phyloP scores from a whole-genome alignment of 2,329 filamentous ascomycete species.

The Daldinia sp. region DNA sequence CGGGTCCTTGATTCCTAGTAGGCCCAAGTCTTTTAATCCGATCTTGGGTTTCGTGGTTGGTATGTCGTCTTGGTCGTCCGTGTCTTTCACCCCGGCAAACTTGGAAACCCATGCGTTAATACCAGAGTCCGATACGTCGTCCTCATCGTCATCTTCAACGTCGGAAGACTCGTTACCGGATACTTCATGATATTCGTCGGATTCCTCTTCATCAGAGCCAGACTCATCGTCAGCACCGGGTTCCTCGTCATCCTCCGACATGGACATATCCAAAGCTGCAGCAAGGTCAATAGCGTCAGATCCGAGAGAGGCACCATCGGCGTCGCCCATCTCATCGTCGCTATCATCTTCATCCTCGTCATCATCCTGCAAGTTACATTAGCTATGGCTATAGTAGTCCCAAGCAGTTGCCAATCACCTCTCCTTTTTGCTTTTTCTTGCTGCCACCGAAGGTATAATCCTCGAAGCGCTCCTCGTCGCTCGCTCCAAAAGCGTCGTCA shows the following conservation, averaged over 20 bases:
- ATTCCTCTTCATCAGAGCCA: conserved; percentile 54
- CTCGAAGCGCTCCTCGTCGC: conserved; percentile 85
- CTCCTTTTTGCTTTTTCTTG: conserved; percentile 47
- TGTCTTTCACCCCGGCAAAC: conserved; percentile 70
- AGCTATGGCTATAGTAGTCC: conserved; percentile 18
- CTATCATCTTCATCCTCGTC: conserved; percentile 65
- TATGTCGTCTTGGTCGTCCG: conserved; percentile 59
- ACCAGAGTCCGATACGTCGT: conserved; percentile 60
- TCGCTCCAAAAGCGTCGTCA: conserved; percentile 86
- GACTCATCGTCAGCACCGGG: conserved; percentile 59
- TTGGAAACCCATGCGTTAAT: conserved; percentile 64
- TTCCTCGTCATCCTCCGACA: conserved; percentile 58
- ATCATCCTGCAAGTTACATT: conserved; percentile 42
- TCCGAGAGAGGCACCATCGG: conserved; percentile 66
- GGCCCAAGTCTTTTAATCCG: conserved; percentile 75
- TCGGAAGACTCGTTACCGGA: conserved; percentile 52
- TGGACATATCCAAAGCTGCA: conserved; percentile 58
- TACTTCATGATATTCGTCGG: conserved; percentile 55
- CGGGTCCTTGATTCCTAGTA: conserved; percentile 76
- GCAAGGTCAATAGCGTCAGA: conserved; percentile 68
- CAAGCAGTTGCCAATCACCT: conserved; percentile 54
- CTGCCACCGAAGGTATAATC: conserved; percentile 69
- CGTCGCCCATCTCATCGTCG: conserved; percentile 59
- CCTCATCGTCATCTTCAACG: conserved; percentile 54
- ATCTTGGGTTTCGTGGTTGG: conserved; percentile 71